Base-by-base conservation (phyloP, 75 land plant genomes). In the Isoetes taiwanensis region DNA sequence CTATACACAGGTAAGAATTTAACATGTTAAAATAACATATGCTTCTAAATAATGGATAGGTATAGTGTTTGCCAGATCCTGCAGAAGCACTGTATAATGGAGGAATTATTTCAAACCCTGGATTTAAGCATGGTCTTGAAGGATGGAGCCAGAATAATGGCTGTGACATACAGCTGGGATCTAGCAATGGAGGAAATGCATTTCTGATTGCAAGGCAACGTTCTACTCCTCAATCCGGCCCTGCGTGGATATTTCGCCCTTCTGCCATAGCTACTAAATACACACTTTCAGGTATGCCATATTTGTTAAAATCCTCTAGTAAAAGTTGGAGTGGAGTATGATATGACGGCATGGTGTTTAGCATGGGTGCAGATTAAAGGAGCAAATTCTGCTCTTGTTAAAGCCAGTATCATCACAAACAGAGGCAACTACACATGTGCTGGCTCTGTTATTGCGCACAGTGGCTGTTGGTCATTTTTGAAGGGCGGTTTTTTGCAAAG, bases 381-480 rank as follows among this genome's bases (percentile, higher is more conserved):
- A 59, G 61, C n/a, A n/a, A n/a, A 40, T 39, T 65, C 82, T 31
- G 54, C 72, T 52, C 54, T 70, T 0, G 29, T 86, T 26, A 75
- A 58, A 24, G 87, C 91, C 25, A 83, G 41, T 34, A 43, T 86
- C 2, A 56, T 27, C 2, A 58, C 64, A n/a, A 78, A 77, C 2
- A 27, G 54, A 8, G 16, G 48, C 0, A 48, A 56, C 1, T 54
- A 17, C 27, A 37, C 37, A 5, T 79, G 83, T 40, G 64, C 75
- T 1, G 91, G 86, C 4, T 72, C 65, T 5, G 80, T 70, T 1
- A 26, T 62, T 27, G 91, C 83, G 0, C 62, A 56, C 56, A 61
- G 24, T 28, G 83, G 80, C 3, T 86, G 91, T 50, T 86, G 91
- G 91, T 79, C 83, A 9, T 86, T 86, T 56, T 80, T 86, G 43